Conservation (phyloP, 2,329 filamentous ascomycete genomes). For the Fusarium pseudonygamai region DNA sequence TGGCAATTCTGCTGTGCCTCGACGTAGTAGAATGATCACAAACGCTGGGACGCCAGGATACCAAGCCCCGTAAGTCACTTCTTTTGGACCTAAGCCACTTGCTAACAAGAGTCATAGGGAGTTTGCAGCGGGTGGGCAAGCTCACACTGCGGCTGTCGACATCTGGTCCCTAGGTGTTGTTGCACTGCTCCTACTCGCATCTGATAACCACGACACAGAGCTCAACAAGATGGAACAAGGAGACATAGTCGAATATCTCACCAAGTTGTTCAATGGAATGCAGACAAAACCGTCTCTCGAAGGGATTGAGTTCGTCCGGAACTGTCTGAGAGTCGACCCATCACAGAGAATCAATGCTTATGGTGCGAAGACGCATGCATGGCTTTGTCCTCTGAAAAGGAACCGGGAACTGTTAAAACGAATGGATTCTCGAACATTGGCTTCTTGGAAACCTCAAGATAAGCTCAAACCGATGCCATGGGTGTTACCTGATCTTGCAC, state of each 20-base stretch:
- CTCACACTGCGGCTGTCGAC: conserved; percentile 54
- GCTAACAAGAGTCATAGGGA: conserved; percentile 50
- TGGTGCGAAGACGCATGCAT: conserved; percentile 46
- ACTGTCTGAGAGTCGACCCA: conserved; percentile 46
- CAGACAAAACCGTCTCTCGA: conserved; percentile 36
- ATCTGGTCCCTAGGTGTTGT: conserved; percentile 64
- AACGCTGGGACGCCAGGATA: conserved; percentile 58
- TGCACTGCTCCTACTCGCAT: conserved; percentile 49
- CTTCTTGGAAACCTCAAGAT: conserved; percentile 39
- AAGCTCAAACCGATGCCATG: conserved; percentile 49
- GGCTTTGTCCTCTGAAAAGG: conserved; percentile 47
- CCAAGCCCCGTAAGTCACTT: conserved; percentile 57
- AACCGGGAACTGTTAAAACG: conserved; percentile 46
- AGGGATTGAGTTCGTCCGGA: conserved; percentile 44
- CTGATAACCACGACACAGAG: conserved; percentile 35
- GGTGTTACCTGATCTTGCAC: conserved; percentile 44
- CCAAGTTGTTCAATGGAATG: conserved; percentile 18
- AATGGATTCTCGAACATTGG: conserved; percentile 44
- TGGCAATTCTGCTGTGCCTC: conserved; percentile 57
- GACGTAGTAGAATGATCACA: conserved; percentile 54
- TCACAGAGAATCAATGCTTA: conserved; percentile 41
- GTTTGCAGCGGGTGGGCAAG: conserved; percentile 35
- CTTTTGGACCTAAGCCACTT: not conserved
- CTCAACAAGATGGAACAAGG: conserved; percentile 43
- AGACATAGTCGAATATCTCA: conserved; percentile 36